Base-by-base conservation (phyloP, 2,329 filamentous ascomycete genomes). In the Alternaria sp. region DNA sequence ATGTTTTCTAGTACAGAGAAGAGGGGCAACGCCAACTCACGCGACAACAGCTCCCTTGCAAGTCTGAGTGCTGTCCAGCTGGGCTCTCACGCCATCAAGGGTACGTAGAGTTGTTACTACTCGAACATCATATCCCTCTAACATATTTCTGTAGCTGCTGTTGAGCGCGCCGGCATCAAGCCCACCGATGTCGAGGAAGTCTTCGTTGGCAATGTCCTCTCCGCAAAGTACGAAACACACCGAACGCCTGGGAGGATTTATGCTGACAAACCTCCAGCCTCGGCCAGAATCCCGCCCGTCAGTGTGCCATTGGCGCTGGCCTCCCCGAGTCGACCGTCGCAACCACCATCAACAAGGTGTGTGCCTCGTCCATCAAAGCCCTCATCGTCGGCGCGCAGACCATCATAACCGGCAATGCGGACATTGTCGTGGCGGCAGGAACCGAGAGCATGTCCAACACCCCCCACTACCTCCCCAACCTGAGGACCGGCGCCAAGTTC, bases 291-390 rank as follows among this genome's bases (percentile, higher is more conserved):
- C 95, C 96, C 67, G 93, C 95, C 69, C 90, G 95, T 74, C 95
- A 99, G 83, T 96, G 91, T 80, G 92, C 93, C 72, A 86, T 99
- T 74, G 87, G 89, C 72, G 95, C 92, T 73, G 95, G 95, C 63
- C 91, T 99, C 66, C 82, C 88, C 54, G 85, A 96, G 65, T 85
- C 86, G 54, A 91, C 90, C 65, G 86, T 96, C 70, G 91, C 90
- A 81, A 99, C 95, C 44, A 96, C 93, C 51, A 87, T 99, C 76
- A 99, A 99, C 89, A 99, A 99, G 84, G 95, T 99, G 77, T 99
- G 95, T 86, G 95, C 95, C 65, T 97, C 93, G 9, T 89, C 90
- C 42, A 83, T 97, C 77, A 99, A 99, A 85, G 92, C 95, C 69
- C 90, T 99, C 76, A 92, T 97, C 67, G 86, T 99, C 61, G 95